Evolutionary conservation across 2,329 filamentous ascomycete species (phyloP).

Genomic region (Rhexocercosporidium sp.): DNA sequence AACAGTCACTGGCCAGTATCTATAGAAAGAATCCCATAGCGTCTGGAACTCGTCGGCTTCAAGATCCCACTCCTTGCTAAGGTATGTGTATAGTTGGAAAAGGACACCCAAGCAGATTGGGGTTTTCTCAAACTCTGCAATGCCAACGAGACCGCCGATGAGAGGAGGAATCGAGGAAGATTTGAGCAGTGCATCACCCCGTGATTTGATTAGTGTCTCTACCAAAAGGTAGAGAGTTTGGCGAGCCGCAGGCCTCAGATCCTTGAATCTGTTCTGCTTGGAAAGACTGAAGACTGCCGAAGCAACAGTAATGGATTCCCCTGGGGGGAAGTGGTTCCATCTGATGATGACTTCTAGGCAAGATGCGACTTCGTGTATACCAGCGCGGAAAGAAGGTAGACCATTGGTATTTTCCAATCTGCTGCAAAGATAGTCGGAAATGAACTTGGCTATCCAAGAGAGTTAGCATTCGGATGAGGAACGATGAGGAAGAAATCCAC

Average conservation of each 20-base stretch:
- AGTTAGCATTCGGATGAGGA: conserved; percentile 14
- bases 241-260: conserved; percentile 31
- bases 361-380: conserved; percentile 29
- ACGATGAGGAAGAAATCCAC: conserved; percentile 14
- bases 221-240: conserved; percentile 33
- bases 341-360: conserved; percentile 23
- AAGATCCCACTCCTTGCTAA: conserved; percentile 31
- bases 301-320: conserved; percentile 27
- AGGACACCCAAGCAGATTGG: conserved; percentile 35
- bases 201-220: conserved; percentile 26
- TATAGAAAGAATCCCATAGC: conserved; percentile 37
- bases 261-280: conserved; percentile 22
- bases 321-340: conserved; percentile 27
- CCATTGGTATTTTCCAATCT: conserved; percentile 22
- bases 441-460: conserved; percentile 23
- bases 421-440: conserved; percentile 33
- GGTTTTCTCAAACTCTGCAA: conserved; percentile 38
- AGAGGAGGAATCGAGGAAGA: conserved; percentile 27
- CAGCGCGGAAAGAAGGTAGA: conserved; percentile 29
- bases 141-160: conserved; percentile 32
- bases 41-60: conserved; percentile 21
- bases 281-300: conserved; percentile 30
- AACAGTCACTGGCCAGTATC: conserved; percentile 41
- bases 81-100: conserved; percentile 34
- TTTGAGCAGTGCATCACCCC: conserved; percentile 24